A percentile compares a stretch with the other conserved stretches of the same genome.
Evolutionary conservation across 495 filamentous ascomycete species (phyloP).

Genomic region (Aspergillus carlsbadensis): DNA sequence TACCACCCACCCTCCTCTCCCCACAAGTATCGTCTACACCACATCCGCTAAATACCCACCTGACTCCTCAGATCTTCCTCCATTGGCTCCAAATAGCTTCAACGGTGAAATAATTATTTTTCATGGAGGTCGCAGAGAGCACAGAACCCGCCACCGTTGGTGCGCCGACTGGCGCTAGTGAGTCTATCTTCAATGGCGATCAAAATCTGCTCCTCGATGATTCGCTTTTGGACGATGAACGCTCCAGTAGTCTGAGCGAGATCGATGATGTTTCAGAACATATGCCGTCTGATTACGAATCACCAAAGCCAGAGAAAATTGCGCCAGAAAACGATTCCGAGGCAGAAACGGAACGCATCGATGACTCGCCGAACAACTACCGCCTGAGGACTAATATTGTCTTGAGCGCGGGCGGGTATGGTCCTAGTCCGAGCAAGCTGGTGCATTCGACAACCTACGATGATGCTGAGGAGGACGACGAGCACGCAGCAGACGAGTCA

Average conservation of each 20-base stretch:
- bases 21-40: constrained; percentile 20
- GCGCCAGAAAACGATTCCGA: constrained; percentile 80
- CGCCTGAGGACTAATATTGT: constrained; percentile 61
- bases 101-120: background rate
- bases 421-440: constrained; percentile 68
- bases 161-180: constrained; percentile 32
- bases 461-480: constrained; percentile 42
- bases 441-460: constrained; percentile 49
- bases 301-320: constrained; percentile 38
- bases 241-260: constrained; percentile 84
- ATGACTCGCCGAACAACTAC: constrained; percentile 81
- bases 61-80: background rate
- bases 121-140: constrained; percentile 46
- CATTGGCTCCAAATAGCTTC: background rate
- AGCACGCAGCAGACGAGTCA: constrained; percentile 37
- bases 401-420: constrained; percentile 48
- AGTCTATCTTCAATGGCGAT: constrained; percentile 39
- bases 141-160: constrained; percentile 35
- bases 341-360: constrained; percentile 93
- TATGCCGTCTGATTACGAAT: constrained; percentile 54
- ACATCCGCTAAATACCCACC: constrained; percentile 9
- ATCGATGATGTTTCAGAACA: constrained; percentile 77
- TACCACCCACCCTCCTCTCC: constrained; percentile 14
- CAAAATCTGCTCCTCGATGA: constrained; percentile 40
- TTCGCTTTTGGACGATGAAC: constrained; percentile 43